A percentile compares a stretch with the other conserved stretches of the same genome.
Evolutionary conservation across 78 protist genomes (phyloP).

Genomic region (Speleostelium caveatum): DNA sequence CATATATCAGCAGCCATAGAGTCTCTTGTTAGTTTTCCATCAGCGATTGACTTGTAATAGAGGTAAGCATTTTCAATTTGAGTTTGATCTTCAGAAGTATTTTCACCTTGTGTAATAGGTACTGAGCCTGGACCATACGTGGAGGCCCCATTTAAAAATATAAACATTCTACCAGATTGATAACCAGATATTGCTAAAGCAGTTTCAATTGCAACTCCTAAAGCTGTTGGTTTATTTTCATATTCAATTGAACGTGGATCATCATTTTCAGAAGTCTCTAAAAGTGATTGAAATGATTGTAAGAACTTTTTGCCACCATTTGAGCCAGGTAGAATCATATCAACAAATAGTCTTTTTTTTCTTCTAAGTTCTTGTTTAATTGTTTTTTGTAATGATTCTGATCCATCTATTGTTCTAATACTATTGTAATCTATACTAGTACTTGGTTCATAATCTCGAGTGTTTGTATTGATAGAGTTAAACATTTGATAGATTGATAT

Average conservation of each 20-base stretch:
- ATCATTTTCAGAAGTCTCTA: conserved; percentile 33
- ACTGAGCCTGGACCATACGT: conserved; percentile 64
- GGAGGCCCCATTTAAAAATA: conserved; percentile 37
- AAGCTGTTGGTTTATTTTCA: conserved; percentile 14
- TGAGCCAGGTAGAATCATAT: neutral
- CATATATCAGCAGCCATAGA: conserved; percentile 18
- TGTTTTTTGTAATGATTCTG: neutral
- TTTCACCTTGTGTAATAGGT: neutral
- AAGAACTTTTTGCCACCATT: neutral
- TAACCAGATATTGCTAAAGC: neutral
- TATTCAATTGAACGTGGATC: neutral
- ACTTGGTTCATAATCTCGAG: too few relatives aligned
- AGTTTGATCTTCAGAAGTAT: conserved; percentile 13
- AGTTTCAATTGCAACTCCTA: conserved; percentile 57
- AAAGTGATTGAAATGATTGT: neutral
- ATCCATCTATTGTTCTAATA: conserved; percentile 8
- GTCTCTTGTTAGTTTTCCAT: neutral
- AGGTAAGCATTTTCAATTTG: neutral
- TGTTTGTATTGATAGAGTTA: neutral
- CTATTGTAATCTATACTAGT: neutral
- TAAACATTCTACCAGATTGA: conserved; percentile 22
- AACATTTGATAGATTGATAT: conserved; percentile 59
- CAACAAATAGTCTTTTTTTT: conserved; percentile 34
- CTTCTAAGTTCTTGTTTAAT: neutral
- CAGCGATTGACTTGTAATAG: conserved; percentile 11